Percentiles rank a stretch among this genome's conserved stretches.
Conservation (phyloP, 1,139 yeast species). For the Sugiyamaella neomexicana region DNA sequence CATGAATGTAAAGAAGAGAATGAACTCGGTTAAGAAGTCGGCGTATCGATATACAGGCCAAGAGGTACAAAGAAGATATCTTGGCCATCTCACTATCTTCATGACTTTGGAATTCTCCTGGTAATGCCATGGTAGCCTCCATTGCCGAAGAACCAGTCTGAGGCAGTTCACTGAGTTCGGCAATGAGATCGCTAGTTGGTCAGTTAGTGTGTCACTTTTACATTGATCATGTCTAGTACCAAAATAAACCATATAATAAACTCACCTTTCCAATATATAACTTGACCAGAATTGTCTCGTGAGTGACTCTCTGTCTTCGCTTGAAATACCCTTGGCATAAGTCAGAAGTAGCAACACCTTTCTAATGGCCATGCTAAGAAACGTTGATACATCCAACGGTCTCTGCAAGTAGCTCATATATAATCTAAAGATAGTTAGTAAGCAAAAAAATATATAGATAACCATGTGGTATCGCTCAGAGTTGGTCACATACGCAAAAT, state of each 20-base stretch:
- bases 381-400: conserved; percentile 25
- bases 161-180: conserved; percentile 25
- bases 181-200: conserved; percentile 21
- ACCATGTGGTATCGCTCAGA: too few species aligned
- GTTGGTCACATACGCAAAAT: conserved; percentile 19
- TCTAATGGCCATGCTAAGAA: conserved; percentile 21
- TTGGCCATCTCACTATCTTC: conserved; percentile 21
- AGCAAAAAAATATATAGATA: neutral
- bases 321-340: conserved; percentile 15
- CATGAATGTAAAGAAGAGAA: conserved; percentile 21
- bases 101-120: conserved; percentile 24
- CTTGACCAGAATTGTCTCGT: conserved; percentile 24
- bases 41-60: conserved; percentile 28
- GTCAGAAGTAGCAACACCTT: conserved; percentile 23
- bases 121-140: conserved; percentile 22
- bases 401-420: conserved; percentile 25
- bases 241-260: neutral
- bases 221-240: neutral
- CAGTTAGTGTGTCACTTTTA: neutral
- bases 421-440: conserved; percentile 14
- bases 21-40: conserved; percentile 28
- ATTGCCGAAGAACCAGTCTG: conserved; percentile 24
- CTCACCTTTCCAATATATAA: conserved; percentile 25
- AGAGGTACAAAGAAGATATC: conserved; percentile 25
- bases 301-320: conserved; percentile 22